phyloP scores from a whole-genome alignment of 2,329 filamentous ascomycete species.

The Colletotrichum tropicale region DNA sequence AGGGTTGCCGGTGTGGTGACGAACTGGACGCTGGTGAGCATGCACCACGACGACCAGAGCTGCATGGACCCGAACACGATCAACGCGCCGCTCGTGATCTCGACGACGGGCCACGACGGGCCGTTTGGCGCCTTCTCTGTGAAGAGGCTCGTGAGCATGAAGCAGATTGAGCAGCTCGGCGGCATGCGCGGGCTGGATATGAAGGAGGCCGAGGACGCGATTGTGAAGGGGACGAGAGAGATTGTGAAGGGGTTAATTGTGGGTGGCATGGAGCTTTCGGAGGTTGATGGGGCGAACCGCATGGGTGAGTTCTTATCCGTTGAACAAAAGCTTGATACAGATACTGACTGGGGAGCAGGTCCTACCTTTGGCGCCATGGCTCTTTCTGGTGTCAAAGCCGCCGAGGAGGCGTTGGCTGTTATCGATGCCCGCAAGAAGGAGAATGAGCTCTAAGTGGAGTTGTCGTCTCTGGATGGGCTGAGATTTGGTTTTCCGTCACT shows the following conservation, averaged over 20 bases:
- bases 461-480: background rate
- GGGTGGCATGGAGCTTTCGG: conserved; percentile 93
- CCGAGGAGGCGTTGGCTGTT: conserved; percentile 81
- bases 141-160: conserved; percentile 91
- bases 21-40: conserved; percentile 92
- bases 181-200: conserved; percentile 95
- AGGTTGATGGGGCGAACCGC: conserved; percentile 88
- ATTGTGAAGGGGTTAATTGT: conserved; percentile 87
- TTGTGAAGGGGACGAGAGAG: conserved; percentile 90
- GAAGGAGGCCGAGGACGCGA: conserved; percentile 89
- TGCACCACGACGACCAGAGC: conserved; percentile 87
- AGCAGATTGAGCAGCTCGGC: conserved; percentile 79
- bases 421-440: conserved; percentile 80
- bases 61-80: conserved; percentile 99
- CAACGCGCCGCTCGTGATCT: conserved; percentile 88
- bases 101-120: conserved; percentile 88
- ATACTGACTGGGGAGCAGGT: background rate
- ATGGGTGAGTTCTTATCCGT: conserved; percentile 72
- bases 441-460: conserved; percentile 61
- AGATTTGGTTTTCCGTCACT: background rate
- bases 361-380: conserved; percentile 81
- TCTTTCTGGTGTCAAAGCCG: conserved; percentile 86
- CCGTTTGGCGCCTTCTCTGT: conserved; percentile 91
- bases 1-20: conserved; percentile 89
- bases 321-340: too few species aligned